phyloP scores from a whole-genome alignment of 352 stramenopile species.

The Pythium phragmitis region DNA sequence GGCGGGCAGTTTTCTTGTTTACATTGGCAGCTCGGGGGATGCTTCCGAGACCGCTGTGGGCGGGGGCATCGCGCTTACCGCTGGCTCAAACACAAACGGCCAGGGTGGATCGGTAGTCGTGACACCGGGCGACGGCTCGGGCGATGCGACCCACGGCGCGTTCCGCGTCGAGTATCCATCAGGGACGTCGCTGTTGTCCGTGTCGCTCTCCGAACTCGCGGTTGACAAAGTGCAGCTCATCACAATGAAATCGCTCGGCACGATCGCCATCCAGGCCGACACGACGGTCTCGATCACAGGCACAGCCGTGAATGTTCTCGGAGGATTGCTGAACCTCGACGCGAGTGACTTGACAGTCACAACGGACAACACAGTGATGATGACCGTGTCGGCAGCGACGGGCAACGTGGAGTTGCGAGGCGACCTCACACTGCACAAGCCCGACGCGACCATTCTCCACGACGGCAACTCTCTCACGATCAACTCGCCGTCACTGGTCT shows the following conservation, averaged over 20 bases:
- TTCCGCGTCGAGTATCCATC: constrained; percentile 46
- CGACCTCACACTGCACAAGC: constrained; percentile 25
- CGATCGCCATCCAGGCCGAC: constrained; percentile 34
- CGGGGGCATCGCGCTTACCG: constrained; percentile 36
- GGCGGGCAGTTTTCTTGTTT: constrained; percentile 41
- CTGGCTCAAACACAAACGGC: constrained; percentile 34
- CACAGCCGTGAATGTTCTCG: constrained; percentile 26
- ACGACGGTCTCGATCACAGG: constrained; percentile 37
- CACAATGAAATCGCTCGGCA: constrained; percentile 31
- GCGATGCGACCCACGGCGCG: constrained; percentile 25
- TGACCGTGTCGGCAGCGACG: constrained; percentile 24
- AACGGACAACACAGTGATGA: constrained; percentile 5
- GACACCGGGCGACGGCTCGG: constrained; percentile 37
- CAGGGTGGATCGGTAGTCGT: constrained; percentile 42
- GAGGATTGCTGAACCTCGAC: constrained; percentile 25
- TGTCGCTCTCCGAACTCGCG: constrained; percentile 31
- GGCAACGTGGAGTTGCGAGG: constrained; percentile 34
- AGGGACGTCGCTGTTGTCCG: constrained; percentile 28
- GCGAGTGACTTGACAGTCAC: constrained; percentile 28
- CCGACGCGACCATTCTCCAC: constrained; percentile 31
- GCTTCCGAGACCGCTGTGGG: constrained; percentile 8
- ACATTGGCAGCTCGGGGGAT: constrained; percentile 34
- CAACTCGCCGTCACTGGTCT: constrained; percentile 21
- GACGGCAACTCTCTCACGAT: constrained; percentile 35
- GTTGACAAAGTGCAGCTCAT: constrained; percentile 39